phyloP scores from a whole-genome alignment of 176 grass and related monocot genomes.

The Carex scoparia region DNA sequence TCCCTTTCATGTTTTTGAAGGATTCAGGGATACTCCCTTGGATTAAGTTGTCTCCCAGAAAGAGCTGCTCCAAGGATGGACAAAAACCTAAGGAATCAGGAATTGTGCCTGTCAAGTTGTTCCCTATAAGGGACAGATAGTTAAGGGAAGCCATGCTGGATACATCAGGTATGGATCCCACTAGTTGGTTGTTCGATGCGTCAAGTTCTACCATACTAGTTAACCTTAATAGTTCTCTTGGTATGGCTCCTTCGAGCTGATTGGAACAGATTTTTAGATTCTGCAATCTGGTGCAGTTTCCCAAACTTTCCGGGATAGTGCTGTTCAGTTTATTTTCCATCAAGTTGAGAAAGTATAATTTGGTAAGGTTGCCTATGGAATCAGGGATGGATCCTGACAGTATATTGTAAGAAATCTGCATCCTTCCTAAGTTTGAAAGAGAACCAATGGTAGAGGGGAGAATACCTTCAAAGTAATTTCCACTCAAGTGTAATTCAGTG shows the following conservation, averaged over 20 bases:
- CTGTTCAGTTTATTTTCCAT: constrained; percentile 17
- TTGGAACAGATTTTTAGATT: constrained; percentile 21
- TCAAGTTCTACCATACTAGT: neutral
- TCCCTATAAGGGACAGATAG: constrained; percentile 18
- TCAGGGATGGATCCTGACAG: constrained; percentile 23
- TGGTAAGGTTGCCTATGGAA: constrained; percentile 31
- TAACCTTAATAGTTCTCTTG: constrained; percentile 12
- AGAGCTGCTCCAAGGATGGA: constrained; percentile 14
- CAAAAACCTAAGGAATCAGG: constrained; percentile 27
- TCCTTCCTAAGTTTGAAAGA: constrained; percentile 4
- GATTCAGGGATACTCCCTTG: constrained; percentile 27
- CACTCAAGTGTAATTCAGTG: neutral
- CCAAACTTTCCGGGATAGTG: constrained; percentile 20
- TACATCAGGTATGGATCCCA: neutral
- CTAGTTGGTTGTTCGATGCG: neutral
- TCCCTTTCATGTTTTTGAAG: constrained; percentile 1
- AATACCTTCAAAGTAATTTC: constrained; percentile 16
- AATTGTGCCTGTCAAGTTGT: constrained; percentile 25
- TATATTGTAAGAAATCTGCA: constrained; percentile 25
- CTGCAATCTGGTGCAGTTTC: constrained; percentile 15
- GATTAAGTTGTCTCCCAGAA: constrained; percentile 25
- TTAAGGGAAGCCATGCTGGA: neutral
- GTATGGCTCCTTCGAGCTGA: constrained; percentile 24
- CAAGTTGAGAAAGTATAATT: constrained; percentile 23
- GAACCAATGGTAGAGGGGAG: constrained; percentile 26